These are phyloP conservation scores for Candida endomychidarum DNA, from an alignment of 805 yeast species.

Conservation along the genomic window DNA sequence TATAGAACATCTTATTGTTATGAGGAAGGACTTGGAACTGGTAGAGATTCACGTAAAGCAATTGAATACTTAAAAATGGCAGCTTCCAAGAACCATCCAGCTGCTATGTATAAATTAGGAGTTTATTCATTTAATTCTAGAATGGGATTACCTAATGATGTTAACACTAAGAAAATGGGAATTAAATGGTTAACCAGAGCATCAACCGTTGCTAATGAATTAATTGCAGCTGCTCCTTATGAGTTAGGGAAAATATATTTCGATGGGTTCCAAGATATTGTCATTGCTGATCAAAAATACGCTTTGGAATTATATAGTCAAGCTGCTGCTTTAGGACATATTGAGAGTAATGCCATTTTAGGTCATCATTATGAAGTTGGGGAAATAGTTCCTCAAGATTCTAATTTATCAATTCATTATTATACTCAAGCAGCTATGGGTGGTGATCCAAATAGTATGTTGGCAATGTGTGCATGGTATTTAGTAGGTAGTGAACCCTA, in stretches of 20 bases:
- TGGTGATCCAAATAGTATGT: conserved; percentile 88
- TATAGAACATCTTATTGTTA: conserved; percentile 89
- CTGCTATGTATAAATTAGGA: conserved; percentile 95
- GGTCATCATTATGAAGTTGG: conserved; percentile 88
- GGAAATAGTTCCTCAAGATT: conserved; percentile 70
- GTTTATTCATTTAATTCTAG: conserved; percentile 78
- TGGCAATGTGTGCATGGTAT: conserved; percentile 96
- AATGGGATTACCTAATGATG: conserved; percentile 74
- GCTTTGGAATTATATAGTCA: conserved; percentile 84
- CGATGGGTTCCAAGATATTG: conserved; percentile 80
- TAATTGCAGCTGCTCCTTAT: conserved; percentile 90
- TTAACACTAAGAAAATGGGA: conserved; percentile 77
- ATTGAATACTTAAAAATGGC: conserved; percentile 82
- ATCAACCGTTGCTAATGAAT: conserved; percentile 75
- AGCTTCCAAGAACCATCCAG: conserved; percentile 88
- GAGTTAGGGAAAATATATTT: conserved; percentile 86
- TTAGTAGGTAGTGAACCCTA: conserved; percentile 87
- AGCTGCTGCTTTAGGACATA: conserved; percentile 85
- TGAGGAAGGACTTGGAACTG: conserved; percentile 92
- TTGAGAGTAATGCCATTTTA: conserved; percentile 73
- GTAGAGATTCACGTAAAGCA: conserved; percentile 83
- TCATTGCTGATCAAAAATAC: conserved; percentile 78
- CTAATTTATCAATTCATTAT: conserved; percentile 84
- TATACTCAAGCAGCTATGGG: conserved; percentile 87
- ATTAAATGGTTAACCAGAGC: conserved; percentile 93